Base-by-base conservation (phyloP, 2,329 filamentous ascomycete genomes). In the Venturia asperata region DNA sequence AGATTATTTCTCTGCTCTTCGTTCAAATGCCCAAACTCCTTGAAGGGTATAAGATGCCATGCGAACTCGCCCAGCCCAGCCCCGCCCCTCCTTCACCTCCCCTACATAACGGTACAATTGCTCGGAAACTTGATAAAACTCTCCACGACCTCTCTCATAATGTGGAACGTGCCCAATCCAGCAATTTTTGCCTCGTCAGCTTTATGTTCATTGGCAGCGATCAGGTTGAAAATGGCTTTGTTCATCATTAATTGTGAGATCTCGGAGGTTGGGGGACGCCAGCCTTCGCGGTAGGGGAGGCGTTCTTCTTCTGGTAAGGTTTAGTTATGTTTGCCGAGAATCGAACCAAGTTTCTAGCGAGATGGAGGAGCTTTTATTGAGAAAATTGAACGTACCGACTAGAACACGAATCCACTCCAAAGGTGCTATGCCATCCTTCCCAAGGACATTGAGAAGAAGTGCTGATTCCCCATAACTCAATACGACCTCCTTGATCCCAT, bases 201-300 rank as follows among this genome's bases (percentile, higher is more conserved):
- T 41, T 67, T 67, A 17, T 65, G 52, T 21, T 65, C 56, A 27
- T 67, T 67, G 1, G 66, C 66, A 10, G 56, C 30, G 13, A 67
- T 58, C 7, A 67, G 39, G 19, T 60, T 65, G 43, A 64, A 65
- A n/a, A 67, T 65, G 15, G 43, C 24, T 19, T 63, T 39, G 42
- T 63, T 52, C 63, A 67, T 67, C 24, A 56, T 19, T 5, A 21
- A 56, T 47, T 66, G 64, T 17, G 30, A 37, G 27, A 66, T 42
- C n/a, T 47, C 30, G 1, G 21, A 34, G 24, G 41, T 41, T 1
- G 64, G 61, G 5, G 42, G 42, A 21, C 61, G 39, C 64, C 64
- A 66, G 21, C 64, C 64, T 49, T 66, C 64, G 21, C 47, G 52
- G 47, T 63, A 64, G 15, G 64, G 64, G 15, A 63, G 56, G 7